Evolutionary conservation across 768 basidiomycete genomes (phyloP).

Genomic region (Tricholoma flavovirens): DNA sequence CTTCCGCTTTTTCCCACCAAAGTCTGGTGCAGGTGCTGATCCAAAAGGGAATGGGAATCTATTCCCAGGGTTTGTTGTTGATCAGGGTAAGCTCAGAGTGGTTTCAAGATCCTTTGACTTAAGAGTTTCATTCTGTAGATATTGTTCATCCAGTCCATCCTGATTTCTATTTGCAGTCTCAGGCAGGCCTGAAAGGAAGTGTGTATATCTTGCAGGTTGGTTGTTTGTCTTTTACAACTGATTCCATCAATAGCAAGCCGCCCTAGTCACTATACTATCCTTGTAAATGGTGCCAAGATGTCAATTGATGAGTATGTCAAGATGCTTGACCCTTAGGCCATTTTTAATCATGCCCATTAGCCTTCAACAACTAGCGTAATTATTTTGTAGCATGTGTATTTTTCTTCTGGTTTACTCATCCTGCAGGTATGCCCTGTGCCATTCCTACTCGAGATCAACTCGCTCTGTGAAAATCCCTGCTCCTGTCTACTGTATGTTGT

Average conservation of each 20-base stretch:
- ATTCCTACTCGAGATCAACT: constrained; percentile 63
- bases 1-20: constrained; percentile 49
- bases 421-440: constrained; percentile 44
- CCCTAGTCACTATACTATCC: constrained; percentile 53
- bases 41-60: constrained; percentile 51
- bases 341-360: constrained; percentile 13
- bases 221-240: neutral
- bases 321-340: neutral
- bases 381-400: constrained; percentile 27
- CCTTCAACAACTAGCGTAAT: constrained; percentile 44
- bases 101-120: neutral
- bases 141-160: constrained; percentile 51
- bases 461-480: constrained; percentile 72
- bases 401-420: neutral
- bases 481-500: constrained; percentile 58
- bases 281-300: constrained; percentile 29
- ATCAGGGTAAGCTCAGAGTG: constrained; percentile 23
- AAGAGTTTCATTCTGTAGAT: constrained; percentile 29
- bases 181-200: constrained; percentile 49
- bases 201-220: constrained; percentile 11
- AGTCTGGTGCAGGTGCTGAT: constrained; percentile 30
- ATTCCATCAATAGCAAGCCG: constrained; percentile 38
- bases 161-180: constrained; percentile 61
- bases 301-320: constrained; percentile 18
- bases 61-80: constrained; percentile 53